These are phyloP conservation scores for Cryomyces minteri DNA, from an alignment of 495 filamentous ascomycete genomes.

Conservation along the genomic window DNA sequence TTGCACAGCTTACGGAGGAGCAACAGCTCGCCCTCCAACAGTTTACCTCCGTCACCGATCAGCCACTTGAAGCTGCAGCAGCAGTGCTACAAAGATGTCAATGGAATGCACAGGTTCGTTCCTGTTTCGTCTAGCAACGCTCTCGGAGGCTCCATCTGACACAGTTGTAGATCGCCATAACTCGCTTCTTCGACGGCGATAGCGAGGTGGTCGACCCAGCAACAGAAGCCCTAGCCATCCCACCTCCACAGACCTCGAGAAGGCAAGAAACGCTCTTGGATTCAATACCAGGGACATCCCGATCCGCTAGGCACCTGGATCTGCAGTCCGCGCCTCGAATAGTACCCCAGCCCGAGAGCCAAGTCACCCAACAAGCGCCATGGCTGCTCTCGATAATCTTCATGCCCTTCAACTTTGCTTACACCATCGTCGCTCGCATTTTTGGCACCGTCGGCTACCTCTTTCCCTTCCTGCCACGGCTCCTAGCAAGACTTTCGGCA, in stretches of 20 bases:
- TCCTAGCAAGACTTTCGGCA: conserved; percentile 27
- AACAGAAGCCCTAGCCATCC: conserved; percentile 39
- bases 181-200: conserved; percentile 79
- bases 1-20: conserved; percentile 46
- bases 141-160: conserved; percentile 8
- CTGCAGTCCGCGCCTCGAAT: conserved; percentile 59
- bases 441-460: conserved; percentile 49
- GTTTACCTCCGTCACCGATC: conserved; percentile 74
- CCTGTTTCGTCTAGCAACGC: neutral
- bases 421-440: conserved; percentile 41
- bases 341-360: conserved; percentile 49
- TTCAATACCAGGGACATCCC: conserved; percentile 22
- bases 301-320: conserved; percentile 3
- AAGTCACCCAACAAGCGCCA: conserved; percentile 45
- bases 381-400: conserved; percentile 61
- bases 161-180: conserved; percentile 59
- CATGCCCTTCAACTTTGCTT: conserved; percentile 64
- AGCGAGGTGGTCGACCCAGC: conserved; percentile 60
- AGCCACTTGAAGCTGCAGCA: conserved; percentile 59
- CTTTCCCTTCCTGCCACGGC: conserved; percentile 68
- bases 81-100: conserved; percentile 66
- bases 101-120: conserved; percentile 81
- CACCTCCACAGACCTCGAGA: conserved; percentile 37
- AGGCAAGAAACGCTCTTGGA: conserved; percentile 53
- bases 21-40: conserved; percentile 74